Evolutionary conservation across 768 basidiomycete species (phyloP), one percentile per base, ranked within the genome.

Genomic region (Candolleomyces eurysporus): DNA sequence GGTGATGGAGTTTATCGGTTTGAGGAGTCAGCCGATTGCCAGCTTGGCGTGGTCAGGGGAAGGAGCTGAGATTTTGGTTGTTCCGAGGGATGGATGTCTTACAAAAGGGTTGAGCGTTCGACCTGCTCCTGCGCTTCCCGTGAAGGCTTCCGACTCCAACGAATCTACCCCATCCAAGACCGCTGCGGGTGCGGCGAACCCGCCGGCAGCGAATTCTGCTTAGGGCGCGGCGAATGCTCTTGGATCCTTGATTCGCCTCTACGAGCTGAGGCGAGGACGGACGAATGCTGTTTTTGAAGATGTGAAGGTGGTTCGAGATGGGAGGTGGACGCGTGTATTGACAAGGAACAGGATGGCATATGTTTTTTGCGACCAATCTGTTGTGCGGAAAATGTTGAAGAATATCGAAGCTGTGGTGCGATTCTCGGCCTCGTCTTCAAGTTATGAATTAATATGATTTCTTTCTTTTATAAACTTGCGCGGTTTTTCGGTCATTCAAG

Each of bases 281-380:
- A 91, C 90, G 19, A 78, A 79, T 3, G 90, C 86, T 5, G 73
- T 83, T 5, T 81, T 94, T 16, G 84, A 87, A 57, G 73, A 72
- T 13, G 72, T 88, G 14, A 74, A 73, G 26, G 86, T 84, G 81
- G 79, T 79, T 7, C 57, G 63, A 8, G 87, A 88, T 66, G 87
- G 86, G 17, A 72, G 87, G 40, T 93, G 89, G 88, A 71, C 86
- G 17, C 91, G 84, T 3, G 72, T 91, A 40, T 83, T 80, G n/a
- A 91, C 88, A 43, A 67, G 76, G 68, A 86, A 86, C 65, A 71
- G 85, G 60, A 89, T 84, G 0, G 73, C 87, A 19, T 91, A 94
- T 73, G 74, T 93, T 0, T 94, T 94, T 92, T 68, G 84, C 88
- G 8, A 77, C 87, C 8, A 90, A 92, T 69, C 91, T 90, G 5